These are phyloP conservation scores for Suillus variegatus DNA, from an alignment of 768 basidiomycete genomes.

Conservation along the genomic window DNA sequence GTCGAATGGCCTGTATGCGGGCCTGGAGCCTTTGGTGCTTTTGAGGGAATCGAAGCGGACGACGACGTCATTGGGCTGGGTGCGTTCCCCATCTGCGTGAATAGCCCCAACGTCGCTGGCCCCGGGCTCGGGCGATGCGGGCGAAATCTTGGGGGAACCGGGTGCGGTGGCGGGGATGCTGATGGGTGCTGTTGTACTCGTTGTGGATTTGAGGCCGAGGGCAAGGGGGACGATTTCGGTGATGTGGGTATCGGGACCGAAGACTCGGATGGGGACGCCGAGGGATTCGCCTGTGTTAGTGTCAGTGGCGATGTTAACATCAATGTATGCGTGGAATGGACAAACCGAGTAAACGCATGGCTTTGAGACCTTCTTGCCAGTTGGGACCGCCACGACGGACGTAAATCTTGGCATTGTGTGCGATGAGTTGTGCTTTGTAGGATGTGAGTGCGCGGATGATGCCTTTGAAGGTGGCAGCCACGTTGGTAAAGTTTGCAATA, in stretches of 20 bases:
- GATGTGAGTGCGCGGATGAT: constrained; percentile 97
- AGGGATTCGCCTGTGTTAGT: constrained; percentile 68
- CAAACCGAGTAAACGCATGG: constrained; percentile 88
- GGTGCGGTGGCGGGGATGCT: constrained; percentile 52
- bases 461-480: constrained; percentile 99
- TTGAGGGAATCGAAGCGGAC: constrained; percentile 88
- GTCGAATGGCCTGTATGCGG: constrained; percentile 91
- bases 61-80: constrained; percentile 86
- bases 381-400: constrained; percentile 98
- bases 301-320: not conserved
- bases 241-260: constrained; percentile 98
- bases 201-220: constrained; percentile 63
- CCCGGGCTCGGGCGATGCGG: constrained; percentile 37
- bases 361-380: constrained; percentile 98
- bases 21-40: constrained; percentile 70
- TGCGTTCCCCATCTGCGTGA: constrained; percentile 76
- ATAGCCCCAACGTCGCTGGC: constrained; percentile 64
- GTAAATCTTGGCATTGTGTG: constrained; percentile 83
- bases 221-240: constrained; percentile 98
- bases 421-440: constrained; percentile 82
- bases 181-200: constrained; percentile 24
- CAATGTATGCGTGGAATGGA: not conserved
- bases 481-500: constrained; percentile 99
- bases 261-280: constrained; percentile 95
- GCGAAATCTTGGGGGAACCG: constrained; percentile 34